Percentiles rank a stretch among this genome's conserved stretches.
Conservation (phyloP, 2,329 filamentous ascomycete genomes). For the Scopulariopsis brevicaulis region DNA sequence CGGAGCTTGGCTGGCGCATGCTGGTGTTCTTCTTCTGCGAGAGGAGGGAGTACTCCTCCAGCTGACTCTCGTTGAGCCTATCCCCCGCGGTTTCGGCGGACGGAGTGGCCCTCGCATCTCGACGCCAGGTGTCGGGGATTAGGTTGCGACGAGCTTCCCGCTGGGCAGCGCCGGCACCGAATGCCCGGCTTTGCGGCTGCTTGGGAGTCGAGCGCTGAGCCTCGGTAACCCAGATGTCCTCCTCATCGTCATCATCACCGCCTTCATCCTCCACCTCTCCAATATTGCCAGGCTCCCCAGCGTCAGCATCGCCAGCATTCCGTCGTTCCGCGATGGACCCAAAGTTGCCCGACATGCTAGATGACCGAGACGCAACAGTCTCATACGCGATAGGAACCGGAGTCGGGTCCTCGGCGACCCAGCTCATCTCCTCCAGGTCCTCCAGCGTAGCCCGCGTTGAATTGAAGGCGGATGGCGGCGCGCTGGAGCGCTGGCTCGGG, state of each 20-base stretch:
- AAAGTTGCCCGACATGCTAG: constrained; percentile 6
- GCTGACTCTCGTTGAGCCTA: background rate
- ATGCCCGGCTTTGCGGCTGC: background rate
- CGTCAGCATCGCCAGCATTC: background rate
- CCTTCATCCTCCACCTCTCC: background rate
- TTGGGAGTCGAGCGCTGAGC: constrained; percentile 33
- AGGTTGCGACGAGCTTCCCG: background rate
- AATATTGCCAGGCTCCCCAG: background rate
- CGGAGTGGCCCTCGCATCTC: background rate
- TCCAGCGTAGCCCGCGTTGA: constrained; percentile 2
- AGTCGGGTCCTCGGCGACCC: constrained; percentile 19
- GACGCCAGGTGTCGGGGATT: constrained; percentile 3
- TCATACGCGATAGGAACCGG: background rate
- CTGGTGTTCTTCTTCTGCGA: constrained; percentile 12
- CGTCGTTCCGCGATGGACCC: constrained; percentile 4
- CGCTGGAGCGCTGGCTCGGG: background rate
- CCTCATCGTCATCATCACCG: constrained; percentile 7
- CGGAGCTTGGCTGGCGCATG: constrained; percentile 6
- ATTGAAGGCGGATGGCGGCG: background rate
- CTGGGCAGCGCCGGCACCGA: background rate
- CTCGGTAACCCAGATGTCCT: constrained; percentile 47
- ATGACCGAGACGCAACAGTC: constrained; percentile 1
- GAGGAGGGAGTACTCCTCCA: constrained; percentile 34
- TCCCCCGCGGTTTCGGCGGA: background rate
- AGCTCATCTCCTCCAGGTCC: constrained; percentile 29